Percentiles rank a stretch among this genome's conserved stretches.
These are phyloP conservation scores for Papiliotrema terrestris DNA, from an alignment of 1,284 basidiomycete genomes.

Conservation along the genomic window DNA sequence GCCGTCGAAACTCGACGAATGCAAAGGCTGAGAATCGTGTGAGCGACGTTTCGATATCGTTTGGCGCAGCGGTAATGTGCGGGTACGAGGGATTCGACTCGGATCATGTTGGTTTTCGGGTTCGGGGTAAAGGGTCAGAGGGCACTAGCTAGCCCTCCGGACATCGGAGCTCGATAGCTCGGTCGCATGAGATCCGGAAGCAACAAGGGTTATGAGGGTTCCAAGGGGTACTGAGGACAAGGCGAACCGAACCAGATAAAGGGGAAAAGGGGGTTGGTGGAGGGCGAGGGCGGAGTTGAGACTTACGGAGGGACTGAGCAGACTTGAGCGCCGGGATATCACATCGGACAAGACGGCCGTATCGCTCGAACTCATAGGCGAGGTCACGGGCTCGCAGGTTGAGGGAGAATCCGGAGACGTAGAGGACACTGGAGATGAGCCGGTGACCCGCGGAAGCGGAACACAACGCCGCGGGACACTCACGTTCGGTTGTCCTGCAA, in stretches of 20 bases:
- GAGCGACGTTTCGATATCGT: conserved; percentile 10
- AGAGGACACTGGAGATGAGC: conserved; percentile 60
- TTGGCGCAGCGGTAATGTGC: no score
- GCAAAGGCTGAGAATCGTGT: conserved; percentile 64
- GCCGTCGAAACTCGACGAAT: conserved; percentile 82
- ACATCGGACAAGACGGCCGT: conserved; percentile 59
- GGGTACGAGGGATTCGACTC: no score
- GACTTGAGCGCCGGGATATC: conserved; percentile 71
- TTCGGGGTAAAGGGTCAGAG: not conserved
- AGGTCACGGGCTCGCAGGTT: conserved; percentile 74
- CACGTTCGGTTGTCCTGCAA: conserved; percentile 15
- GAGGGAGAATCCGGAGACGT: conserved; percentile 78
- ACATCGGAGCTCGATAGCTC: not conserved
- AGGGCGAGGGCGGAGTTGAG: not conserved
- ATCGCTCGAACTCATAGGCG: conserved; percentile 84
- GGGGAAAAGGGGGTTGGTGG: not conserved
- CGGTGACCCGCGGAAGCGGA: not conserved
- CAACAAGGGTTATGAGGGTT: not conserved
- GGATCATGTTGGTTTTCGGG: no score
- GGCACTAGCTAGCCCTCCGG: not conserved
- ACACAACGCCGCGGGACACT: not conserved
- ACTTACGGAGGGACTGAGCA: conserved; percentile 44
- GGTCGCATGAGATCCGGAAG: not conserved
- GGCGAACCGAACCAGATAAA: not conserved
- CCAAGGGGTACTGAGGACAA: not conserved